A percentile compares a stretch with the other conserved stretches of the same genome.
phyloP scores from a whole-genome alignment of 2,329 filamentous ascomycete species.

The Cyanodermella asteris region DNA sequence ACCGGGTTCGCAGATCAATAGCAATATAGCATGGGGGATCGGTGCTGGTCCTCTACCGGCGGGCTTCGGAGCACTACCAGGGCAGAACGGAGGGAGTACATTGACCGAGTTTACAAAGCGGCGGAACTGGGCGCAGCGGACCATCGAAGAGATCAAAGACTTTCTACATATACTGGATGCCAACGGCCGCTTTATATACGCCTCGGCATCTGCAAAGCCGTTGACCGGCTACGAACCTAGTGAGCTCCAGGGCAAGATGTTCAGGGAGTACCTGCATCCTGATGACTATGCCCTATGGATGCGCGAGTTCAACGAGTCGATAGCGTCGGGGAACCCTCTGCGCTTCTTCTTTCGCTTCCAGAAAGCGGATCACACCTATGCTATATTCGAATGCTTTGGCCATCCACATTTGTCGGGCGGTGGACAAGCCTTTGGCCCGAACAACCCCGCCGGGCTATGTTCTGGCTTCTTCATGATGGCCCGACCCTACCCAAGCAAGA shows the following conservation, averaged over 20 bases:
- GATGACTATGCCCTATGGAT: conserved; percentile 70
- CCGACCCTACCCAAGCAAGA: conserved; percentile 73
- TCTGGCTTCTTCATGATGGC: conserved; percentile 88
- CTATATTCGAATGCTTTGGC: conserved; percentile 77
- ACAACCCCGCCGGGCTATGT: conserved; percentile 49
- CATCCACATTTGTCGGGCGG: conserved; percentile 69
- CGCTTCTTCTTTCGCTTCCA: conserved; percentile 72
- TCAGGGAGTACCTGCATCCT: conserved; percentile 65
- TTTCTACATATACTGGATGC: conserved; percentile 71
- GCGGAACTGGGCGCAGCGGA: conserved; percentile 65
- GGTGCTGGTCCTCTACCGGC: conserved; percentile 34
- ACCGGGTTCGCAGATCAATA: too few relatives aligned
- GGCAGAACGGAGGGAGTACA: conserved; percentile 26
- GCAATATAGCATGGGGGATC: conserved; percentile 19
- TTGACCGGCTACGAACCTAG: conserved; percentile 55
- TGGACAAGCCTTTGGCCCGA: conserved; percentile 37
- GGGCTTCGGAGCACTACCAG: conserved; percentile 26
- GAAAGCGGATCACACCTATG: conserved; percentile 50
- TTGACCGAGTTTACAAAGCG: conserved; percentile 44
- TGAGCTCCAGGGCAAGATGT: conserved; percentile 51
- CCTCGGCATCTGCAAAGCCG: conserved; percentile 53
- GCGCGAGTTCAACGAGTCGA: conserved; percentile 73
- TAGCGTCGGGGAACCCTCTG: conserved; percentile 56
- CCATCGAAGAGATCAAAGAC: conserved; percentile 77
- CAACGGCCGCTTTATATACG: conserved; percentile 63